These are phyloP conservation scores for Papilionanthe hybrid DNA, from an alignment of 116 monocot genomes.

Conservation along the genomic window DNA sequence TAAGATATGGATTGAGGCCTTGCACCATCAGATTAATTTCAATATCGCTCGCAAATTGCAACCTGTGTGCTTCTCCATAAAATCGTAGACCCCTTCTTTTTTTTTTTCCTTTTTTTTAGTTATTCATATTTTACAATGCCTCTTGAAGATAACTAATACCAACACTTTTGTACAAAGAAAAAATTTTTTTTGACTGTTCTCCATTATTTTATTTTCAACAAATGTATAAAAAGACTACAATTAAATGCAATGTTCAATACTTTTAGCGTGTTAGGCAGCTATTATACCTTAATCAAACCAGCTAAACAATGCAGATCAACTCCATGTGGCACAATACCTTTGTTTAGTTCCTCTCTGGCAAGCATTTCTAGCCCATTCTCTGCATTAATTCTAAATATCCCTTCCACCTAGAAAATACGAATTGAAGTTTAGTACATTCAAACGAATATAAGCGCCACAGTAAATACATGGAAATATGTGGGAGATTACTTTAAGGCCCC, in stretches of 20 bases:
- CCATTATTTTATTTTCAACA: no score
- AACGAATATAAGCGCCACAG: neutral
- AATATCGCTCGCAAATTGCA: no score
- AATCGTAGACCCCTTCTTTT: no score
- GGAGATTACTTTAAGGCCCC: constrained; percentile 69
- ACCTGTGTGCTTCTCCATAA: no score
- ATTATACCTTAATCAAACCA: constrained; percentile 81
- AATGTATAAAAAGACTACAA: neutral
- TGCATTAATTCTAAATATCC: constrained; percentile 90
- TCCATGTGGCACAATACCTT: constrained; percentile 59
- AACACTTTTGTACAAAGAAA: no score
- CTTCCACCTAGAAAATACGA: constrained; percentile 55
- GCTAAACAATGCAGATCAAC: constrained; percentile 90
- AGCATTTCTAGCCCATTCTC: constrained; percentile 71
- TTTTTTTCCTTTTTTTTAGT: no score
- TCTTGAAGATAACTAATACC: no score
- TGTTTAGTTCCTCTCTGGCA: constrained; percentile 78
- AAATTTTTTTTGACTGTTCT: no score
- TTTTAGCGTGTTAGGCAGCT: neutral
- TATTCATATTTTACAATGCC: no score
- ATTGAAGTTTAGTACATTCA: neutral
- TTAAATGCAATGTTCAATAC: neutral
- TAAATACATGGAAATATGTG: neutral
- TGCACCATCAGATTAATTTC: no score
- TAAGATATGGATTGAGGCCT: no score